Base-by-base conservation (phyloP, 306 rosid genomes). In the Vachellia pachyceras region DNA sequence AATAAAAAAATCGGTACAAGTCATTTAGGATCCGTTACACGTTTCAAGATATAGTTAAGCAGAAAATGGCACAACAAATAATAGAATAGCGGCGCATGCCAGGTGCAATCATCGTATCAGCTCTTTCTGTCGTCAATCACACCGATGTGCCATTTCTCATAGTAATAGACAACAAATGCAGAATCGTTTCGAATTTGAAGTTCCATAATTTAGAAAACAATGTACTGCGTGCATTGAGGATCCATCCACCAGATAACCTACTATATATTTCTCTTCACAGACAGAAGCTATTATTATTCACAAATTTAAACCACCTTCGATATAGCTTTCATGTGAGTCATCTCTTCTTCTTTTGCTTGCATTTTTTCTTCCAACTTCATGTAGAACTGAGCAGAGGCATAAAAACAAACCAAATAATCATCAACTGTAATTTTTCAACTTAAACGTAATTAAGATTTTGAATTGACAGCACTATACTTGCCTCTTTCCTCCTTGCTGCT, bases 401-500 rank as follows among this genome's bases (percentile, higher is more conserved):
- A 22, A 72, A 52, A 77, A 58, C 40, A 69, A 61, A 82, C 80
- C 33, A 79, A 69, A 70, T n/a, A 63, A 79, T 18, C 75, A 73
- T 68, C 52, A 75, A 69, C 67, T 80, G 33, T 25, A 40, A 71
- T 3, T 69, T 17, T 80, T 66, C 35, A 74, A 74, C 29, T 71
- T 75, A 61, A 73, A 20, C 25, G 41, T 75, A 25, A 63, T 12
- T 12, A 25, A 29, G 70, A 42, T 66, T 65, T 17, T 14, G 36
- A 84, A 84, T 42, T 41, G 3, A 40, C 7, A 74, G 17, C 40
- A 50, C 73, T 81, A 35, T 42, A 46, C 90, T 84, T 85, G 83
- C 97, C 97, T 89, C 91, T 85, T 89, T 92, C 76, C 97, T 88
- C 86, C 87, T 83, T 85, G 88, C 92, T 57, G 92, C 94, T 37